Conservation (phyloP, 2,329 filamentous ascomycete species). For the Mollisia scopiformis region DNA sequence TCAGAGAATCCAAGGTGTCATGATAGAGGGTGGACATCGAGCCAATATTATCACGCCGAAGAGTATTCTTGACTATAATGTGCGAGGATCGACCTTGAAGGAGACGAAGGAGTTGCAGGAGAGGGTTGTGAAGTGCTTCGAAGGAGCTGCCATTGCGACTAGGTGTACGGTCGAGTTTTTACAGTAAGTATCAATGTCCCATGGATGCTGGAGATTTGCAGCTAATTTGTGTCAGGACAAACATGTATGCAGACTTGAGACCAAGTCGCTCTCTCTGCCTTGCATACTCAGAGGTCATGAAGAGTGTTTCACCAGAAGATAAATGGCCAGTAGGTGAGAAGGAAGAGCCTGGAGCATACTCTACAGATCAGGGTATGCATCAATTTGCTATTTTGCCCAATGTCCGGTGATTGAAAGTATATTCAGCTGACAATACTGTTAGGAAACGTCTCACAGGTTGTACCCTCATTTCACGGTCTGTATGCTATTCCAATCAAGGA, state of each 20-base stretch:
- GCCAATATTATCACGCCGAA: constrained; percentile 43
- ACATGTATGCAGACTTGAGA: constrained; percentile 26
- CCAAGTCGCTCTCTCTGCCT: constrained; percentile 24
- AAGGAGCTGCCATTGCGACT: constrained; percentile 30
- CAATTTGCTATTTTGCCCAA: background rate
- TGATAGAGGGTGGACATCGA: constrained; percentile 40
- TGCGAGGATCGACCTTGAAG: constrained; percentile 22
- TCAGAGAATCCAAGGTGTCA: constrained; percentile 42
- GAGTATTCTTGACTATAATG: constrained; percentile 22
- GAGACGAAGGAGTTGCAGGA: constrained; percentile 20
- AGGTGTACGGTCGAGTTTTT: constrained; percentile 32
- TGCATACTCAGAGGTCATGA: constrained; percentile 25
- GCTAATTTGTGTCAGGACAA: constrained; percentile 13
- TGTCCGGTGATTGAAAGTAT: too few species aligned
- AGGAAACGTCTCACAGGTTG: constrained; percentile 26
- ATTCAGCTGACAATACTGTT: background rate
- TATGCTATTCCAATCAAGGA: constrained; percentile 14
- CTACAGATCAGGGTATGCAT: constrained; percentile 35
- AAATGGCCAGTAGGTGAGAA: constrained; percentile 15
- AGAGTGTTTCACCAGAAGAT: constrained; percentile 1
- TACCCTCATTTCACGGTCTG: constrained; percentile 18
- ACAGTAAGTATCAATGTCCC: constrained; percentile 28
- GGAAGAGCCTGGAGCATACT: constrained; percentile 17
- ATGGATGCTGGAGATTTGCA: background rate
- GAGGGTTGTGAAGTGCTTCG: constrained; percentile 28